phyloP scores from a whole-genome alignment of 305 asterid genomes.

The Fraxinus latifolia region DNA sequence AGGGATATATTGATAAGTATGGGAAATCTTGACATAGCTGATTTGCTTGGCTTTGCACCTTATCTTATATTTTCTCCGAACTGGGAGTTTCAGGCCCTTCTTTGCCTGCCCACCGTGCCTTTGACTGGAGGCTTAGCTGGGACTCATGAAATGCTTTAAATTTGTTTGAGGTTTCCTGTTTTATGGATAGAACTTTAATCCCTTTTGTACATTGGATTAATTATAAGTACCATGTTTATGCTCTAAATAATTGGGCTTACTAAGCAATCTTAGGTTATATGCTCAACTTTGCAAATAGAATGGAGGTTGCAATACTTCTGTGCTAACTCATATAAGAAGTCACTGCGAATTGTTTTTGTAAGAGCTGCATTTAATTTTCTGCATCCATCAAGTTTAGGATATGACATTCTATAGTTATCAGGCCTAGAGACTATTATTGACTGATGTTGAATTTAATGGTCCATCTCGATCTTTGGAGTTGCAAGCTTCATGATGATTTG shows the following conservation, averaged over 20 bases:
- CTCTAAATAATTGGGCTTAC: constrained; percentile 14
- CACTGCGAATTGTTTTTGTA: neutral
- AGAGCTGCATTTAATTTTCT: neutral
- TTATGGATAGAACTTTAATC: constrained; percentile 25
- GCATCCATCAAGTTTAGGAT: constrained; percentile 8
- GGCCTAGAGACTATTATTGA: neutral
- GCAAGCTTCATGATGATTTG: neutral
- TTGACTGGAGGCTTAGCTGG: constrained; percentile 4
- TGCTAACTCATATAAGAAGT: neutral
- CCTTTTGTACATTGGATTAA: constrained; percentile 8
- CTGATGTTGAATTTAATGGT: constrained; percentile 6
- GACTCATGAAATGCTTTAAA: constrained; percentile 24
- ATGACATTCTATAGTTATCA: constrained; percentile 7
- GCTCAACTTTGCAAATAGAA: constrained; percentile 5
- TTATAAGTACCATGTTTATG: constrained; percentile 12
- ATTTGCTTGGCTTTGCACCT: constrained; percentile 22
- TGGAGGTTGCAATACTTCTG: neutral
- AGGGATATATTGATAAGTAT: constrained; percentile 73
- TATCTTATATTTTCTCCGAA: constrained; percentile 17
- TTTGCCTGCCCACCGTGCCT: constrained; percentile 21
- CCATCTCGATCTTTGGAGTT: neutral
- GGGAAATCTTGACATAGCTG: constrained; percentile 50
- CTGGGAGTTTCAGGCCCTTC: constrained; percentile 31
- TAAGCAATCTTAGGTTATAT: constrained; percentile 17
- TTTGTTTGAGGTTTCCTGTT: constrained; percentile 21